Conservation (phyloP, 2,329 filamentous ascomycete species). For the Colletotrichum tropicicola region DNA sequence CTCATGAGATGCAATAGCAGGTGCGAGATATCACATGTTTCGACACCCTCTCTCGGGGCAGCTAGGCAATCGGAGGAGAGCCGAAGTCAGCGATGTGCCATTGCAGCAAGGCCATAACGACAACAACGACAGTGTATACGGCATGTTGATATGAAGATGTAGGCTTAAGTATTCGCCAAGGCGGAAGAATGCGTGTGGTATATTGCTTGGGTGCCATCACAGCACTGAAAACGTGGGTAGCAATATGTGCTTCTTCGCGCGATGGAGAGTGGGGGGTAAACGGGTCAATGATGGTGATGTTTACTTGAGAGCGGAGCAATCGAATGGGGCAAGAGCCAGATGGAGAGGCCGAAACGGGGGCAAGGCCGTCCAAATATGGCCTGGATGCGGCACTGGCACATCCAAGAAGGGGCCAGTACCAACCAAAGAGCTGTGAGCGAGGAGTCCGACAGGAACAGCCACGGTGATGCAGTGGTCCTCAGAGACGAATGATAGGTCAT, state of each 20-base stretch:
- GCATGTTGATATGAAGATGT: conserved; percentile 3
- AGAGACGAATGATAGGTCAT: no score
- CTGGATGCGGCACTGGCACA: no score
- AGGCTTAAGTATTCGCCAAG: conserved; percentile 11
- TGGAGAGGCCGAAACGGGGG: background rate
- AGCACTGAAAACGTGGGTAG: background rate
- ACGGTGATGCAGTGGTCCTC: background rate
- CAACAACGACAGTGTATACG: background rate
- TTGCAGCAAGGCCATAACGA: background rate
- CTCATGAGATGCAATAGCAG: background rate
- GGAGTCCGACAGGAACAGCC: no score
- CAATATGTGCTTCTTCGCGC: background rate
- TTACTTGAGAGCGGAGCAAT: background rate
- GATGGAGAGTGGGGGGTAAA: background rate
- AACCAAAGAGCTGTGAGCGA: no score
- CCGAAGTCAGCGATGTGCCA: background rate
- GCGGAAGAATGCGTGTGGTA: conserved; percentile 5
- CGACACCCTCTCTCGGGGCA: background rate
- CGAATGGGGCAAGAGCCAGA: background rate
- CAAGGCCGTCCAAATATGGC: background rate
- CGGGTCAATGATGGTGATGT: background rate
- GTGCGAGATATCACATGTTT: background rate
- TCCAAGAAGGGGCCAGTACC: no score
- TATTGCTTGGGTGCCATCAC: background rate
- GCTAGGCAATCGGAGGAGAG: background rate